Percentiles rank a stretch among this genome's conserved stretches.
These are phyloP conservation scores for Fusarium xyrophilum DNA, from an alignment of 2,329 filamentous ascomycete genomes.

Conservation along the genomic window DNA sequence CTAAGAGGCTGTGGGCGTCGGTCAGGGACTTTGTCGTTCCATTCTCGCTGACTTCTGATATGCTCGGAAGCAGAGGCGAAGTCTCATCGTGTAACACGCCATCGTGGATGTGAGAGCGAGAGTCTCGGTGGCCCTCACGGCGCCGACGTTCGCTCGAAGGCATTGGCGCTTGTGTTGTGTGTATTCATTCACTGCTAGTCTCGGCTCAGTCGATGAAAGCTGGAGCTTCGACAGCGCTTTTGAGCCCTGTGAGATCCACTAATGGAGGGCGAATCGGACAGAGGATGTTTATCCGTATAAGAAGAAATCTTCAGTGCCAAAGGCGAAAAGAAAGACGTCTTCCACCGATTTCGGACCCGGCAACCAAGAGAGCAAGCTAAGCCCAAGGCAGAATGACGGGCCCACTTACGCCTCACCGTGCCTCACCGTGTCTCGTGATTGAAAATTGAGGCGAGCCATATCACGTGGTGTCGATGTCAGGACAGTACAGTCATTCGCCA, in stretches of 20 bases:
- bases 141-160: slow-evolving; percentile 13
- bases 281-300: slow-evolving; percentile 8
- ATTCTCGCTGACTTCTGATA: slow-evolving; percentile 10
- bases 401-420: too few relatives aligned
- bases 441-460: neutral
- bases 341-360: slow-evolving; percentile 24
- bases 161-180: slow-evolving; percentile 3
- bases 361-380: neutral
- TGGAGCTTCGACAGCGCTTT: neutral
- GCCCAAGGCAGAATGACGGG: neutral
- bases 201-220: neutral
- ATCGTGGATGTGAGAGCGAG: neutral
- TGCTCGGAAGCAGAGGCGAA: slow-evolving; percentile 22
- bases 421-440: neutral
- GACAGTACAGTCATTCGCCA: neutral
- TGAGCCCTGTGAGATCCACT: slow-evolving; percentile 18
- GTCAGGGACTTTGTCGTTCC: slow-evolving; percentile 5
- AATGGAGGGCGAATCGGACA: slow-evolving; percentile 2
- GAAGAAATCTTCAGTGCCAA: slow-evolving; percentile 19
- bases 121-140: slow-evolving; percentile 5
- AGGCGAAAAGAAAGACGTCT: neutral
- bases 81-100: slow-evolving; percentile 28
- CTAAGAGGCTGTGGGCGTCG: slow-evolving; percentile 15
- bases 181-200: neutral
- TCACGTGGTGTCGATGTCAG: neutral